phyloP scores from a whole-genome alignment of 345 rosid species.

The Raphanus sativus region DNA sequence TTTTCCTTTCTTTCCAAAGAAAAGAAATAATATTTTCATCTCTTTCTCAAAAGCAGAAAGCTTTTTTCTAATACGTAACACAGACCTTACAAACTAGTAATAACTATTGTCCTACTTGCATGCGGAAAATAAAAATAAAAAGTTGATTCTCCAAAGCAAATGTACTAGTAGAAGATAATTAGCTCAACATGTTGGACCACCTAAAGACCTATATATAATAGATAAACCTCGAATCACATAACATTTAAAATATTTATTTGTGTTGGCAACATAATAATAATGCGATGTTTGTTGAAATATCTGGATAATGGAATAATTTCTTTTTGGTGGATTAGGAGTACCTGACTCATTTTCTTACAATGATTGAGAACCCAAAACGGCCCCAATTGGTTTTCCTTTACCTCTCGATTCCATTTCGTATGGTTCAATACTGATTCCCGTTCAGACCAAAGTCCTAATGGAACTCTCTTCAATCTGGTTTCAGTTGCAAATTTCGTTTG shows the following conservation, averaged over 20 bases:
- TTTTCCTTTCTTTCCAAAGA: neutral
- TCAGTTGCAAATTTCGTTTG: neutral
- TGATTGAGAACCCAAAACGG: constrained; percentile 27
- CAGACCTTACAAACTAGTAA: constrained; percentile 13
- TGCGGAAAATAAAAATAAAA: constrained; percentile 21
- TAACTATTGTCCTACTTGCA: constrained; percentile 27
- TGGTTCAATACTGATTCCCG: neutral
- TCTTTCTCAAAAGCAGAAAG: constrained; percentile 26
- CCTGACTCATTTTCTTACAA: constrained; percentile 24
- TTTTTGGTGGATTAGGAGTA: constrained; percentile 24
- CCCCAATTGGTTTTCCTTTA: neutral
- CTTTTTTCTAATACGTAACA: constrained; percentile 30
- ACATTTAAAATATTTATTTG: neutral
- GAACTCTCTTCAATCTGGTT: neutral
- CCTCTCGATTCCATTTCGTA: neutral
- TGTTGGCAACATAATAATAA: neutral
- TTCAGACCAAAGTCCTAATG: neutral
- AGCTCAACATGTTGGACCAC: constrained; percentile 22
- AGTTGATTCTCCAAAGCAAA: constrained; percentile 13
- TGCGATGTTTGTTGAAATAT: constrained; percentile 24
- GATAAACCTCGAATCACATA: constrained; percentile 4
- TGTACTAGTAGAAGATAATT: constrained; percentile 10
- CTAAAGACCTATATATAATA: constrained; percentile 12
- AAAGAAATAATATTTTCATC: constrained; percentile 4
- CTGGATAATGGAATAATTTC: constrained; percentile 18